Evolutionary conservation across 306 rosid genomes (phyloP).

Genomic region (Cyamopsis tetragonoloba): DNA sequence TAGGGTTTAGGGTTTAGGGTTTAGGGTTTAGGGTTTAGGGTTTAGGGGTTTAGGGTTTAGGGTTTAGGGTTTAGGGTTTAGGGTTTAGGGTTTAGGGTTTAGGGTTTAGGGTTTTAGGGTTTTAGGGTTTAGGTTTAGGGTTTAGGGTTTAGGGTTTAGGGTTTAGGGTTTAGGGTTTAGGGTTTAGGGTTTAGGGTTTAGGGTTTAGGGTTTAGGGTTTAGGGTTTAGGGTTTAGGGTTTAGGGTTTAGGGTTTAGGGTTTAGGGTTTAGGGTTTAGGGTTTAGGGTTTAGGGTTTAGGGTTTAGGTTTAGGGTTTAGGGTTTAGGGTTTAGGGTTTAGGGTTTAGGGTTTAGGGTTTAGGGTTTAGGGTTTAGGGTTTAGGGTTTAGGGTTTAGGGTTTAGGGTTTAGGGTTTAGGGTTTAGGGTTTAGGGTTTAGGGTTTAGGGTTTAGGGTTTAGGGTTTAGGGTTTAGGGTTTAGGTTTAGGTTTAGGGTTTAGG

Average conservation of each 20-base stretch:
- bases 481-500: slow-evolving; percentile 1
- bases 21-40: slow-evolving; percentile 26
- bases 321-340: not conserved
- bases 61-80: slow-evolving; percentile 14
- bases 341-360: not conserved
- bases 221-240: slow-evolving; percentile 11
- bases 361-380: not conserved
- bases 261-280: not conserved
- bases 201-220: slow-evolving; percentile 17
- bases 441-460: slow-evolving; percentile 1
- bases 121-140: not conserved
- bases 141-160: slow-evolving; percentile 15
- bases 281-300: not conserved
- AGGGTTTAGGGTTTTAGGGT: not conserved
- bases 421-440: not conserved
- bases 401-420: not conserved
- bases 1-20: not conserved
- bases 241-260: not conserved
- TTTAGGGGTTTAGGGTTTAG: slow-evolving; percentile 10
- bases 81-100: too few species aligned
- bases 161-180: not conserved
- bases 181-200: slow-evolving; percentile 4
- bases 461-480: not conserved
- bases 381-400: slow-evolving; percentile 1
- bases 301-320: not conserved